Evolutionary conservation across 2,329 filamentous ascomycete genomes (phyloP), one percentile per base, ranked within the genome.

Genomic region (Trichoderma sp.): DNA sequence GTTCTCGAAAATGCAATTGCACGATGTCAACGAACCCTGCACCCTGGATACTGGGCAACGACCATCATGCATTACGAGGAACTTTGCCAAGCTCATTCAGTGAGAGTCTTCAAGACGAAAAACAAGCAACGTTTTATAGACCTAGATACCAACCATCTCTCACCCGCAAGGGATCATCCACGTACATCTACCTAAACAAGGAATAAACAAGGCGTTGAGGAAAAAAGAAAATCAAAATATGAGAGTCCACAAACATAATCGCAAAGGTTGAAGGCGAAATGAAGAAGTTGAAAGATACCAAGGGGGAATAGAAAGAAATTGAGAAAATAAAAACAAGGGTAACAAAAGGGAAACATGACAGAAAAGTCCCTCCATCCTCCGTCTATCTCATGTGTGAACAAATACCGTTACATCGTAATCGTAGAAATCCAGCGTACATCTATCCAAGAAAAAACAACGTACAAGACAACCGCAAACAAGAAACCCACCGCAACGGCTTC

Each of bases 401-500:
- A 30, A 62, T 63, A 63, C 10, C 54, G 55, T 65, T 62, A 61
- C 48, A 56, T 52, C 55, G 60, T 28, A 34, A 47, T 34, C 21
- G 26, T 50, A 47, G 34, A 45, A 39, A 63, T 24, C 51, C 48
- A 41, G 26, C 59, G 48, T 43, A 24, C 52, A 63, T 64, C 61
- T 64, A 70, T 68, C 69, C 70, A 69, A 67, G 72, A 67, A 67
- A 70, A 69, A 67, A 74, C 68, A 70, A 71, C 65, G 66, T 75
- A 75, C 66, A 76, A 65, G 61, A 74, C 47, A 48, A 74, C 66
- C 41, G 73, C 74, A 39, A 76, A 66, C 51, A 71, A 39, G 64
- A 78, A 76, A 4, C 77, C 78, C 50, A 73, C 63, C 9, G 67
- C 72, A 44, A 78, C 68, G 39, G 75, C 74, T 54, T 74, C 72